Conservation (phyloP, 2,329 filamentous ascomycete genomes). For the Fusarium staphyleae region DNA sequence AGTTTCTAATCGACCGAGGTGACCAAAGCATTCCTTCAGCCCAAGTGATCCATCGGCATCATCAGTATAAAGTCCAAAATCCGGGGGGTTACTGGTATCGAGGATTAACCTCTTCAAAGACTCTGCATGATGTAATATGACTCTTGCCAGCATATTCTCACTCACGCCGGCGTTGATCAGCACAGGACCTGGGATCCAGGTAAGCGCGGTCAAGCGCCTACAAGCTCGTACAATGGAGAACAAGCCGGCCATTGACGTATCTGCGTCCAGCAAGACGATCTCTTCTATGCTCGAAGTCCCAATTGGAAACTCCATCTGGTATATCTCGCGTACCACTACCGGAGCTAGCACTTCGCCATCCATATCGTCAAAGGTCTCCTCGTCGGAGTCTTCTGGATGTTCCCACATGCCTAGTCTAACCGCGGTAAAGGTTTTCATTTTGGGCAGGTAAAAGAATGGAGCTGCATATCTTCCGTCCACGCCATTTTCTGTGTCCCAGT, state of each 20-base stretch:
- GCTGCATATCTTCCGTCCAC: neutral
- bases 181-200: too few species aligned
- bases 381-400: neutral
- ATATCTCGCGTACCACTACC: neutral
- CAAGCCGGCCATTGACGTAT: neutral
- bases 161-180: neutral
- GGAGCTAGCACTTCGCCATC: neutral
- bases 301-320: neutral
- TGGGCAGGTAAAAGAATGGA: neutral
- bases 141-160: neutral
- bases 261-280: neutral
- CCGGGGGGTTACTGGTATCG: neutral
- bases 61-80: too few species aligned
- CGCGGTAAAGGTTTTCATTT: neutral
- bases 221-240: neutral
- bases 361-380: neutral
- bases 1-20: too few species aligned
- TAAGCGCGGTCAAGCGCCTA: neutral
- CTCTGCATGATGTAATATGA: neutral
- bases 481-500: neutral
- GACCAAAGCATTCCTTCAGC: too few species aligned
- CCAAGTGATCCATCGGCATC: too few species aligned
- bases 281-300: slow-evolving; percentile 1
- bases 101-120: neutral
- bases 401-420: neutral